Base-by-base conservation (phyloP, 2,329 filamentous ascomycete species). In the Sporothrix brunneoviolacea region DNA sequence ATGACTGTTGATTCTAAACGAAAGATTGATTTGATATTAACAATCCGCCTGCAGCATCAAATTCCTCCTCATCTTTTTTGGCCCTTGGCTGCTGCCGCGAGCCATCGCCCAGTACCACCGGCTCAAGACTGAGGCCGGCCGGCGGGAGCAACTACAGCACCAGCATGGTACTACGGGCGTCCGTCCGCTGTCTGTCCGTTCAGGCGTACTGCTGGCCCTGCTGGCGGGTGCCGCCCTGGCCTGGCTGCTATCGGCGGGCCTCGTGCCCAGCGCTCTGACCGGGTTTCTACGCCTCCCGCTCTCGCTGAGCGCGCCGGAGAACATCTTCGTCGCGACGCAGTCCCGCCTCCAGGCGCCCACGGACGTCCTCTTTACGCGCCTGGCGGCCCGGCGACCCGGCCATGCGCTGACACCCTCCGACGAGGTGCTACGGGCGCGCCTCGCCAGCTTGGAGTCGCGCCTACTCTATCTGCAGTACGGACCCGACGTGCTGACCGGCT, bases 391-490 rank as follows among this genome's bases (percentile, higher is more conserved):
- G 2, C 77, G 84, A 0, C 70, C 76, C 0, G 58, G 58, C 32
- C 48, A 22, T 24, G 30, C 35, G 9, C 72, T 88, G 3, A 83
- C 79, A 0, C 55, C 68, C 0, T 53, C 65, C 12, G 91, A 97
- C 68, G 72, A 79, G 45, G 68, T 75, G 21, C 75, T 97, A 9
- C 77, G 82, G 47, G 68, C 72, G 22, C 83, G 83, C 59, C 83
- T 97, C 62, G 77, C 80, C 58, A 84, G 79, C 54, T 70, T 84
- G 48, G 82, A 88, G 57, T 85, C 84, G 42, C 78, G 88, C 48
- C 77, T 93, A 53, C 73, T 95, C 8, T 97, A 96, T 69, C 75
- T 94, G 47, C 82, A 86, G 53, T 94, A 82, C 67, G 93, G 93
- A 3, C 88, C 90, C 0, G 74, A 79, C 30, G 80, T 84, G 8